A percentile compares a stretch with the other conserved stretches of the same genome.
phyloP scores from a whole-genome alignment of 83 land plant genomes.

The Picea abies region DNA sequence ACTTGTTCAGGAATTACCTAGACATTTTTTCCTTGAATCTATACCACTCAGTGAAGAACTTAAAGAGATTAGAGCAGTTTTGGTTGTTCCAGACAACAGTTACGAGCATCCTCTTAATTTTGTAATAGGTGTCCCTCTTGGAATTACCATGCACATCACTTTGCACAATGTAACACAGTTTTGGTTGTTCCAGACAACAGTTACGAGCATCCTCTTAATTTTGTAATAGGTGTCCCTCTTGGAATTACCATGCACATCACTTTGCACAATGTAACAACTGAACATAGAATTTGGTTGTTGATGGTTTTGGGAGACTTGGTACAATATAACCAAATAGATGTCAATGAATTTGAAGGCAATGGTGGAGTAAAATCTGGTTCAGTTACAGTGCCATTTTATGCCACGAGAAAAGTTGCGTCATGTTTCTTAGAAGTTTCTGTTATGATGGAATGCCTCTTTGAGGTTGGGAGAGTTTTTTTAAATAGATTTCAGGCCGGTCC shows the following conservation, averaged over 20 bases:
- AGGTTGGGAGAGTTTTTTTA: neutral
- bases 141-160: conserved; percentile 8
- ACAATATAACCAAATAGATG: conserved; percentile 8
- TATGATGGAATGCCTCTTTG: conserved; percentile 5
- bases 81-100: conserved; percentile 7
- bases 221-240: conserved; percentile 4
- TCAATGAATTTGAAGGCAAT: neutral
- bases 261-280: conserved; percentile 14
- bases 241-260: conserved; percentile 11
- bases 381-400: conserved; percentile 7
- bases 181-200: conserved; percentile 7
- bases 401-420: neutral
- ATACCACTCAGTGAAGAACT: conserved; percentile 9
- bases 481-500: neutral
- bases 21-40: neutral
- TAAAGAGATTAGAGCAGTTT: conserved; percentile 11
- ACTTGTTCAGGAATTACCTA: conserved; percentile 4
- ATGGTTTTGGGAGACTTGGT: conserved; percentile 10
- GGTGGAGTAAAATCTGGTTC: neutral
- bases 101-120: conserved; percentile 5
- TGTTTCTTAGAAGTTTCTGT: conserved; percentile 12
- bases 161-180: conserved; percentile 14
- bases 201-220: conserved; percentile 2
- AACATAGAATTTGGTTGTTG: conserved; percentile 5
- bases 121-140: conserved; percentile 5